phyloP scores from a whole-genome alignment of 1,139 yeast genomes.

The Dujonia santamariae region DNA sequence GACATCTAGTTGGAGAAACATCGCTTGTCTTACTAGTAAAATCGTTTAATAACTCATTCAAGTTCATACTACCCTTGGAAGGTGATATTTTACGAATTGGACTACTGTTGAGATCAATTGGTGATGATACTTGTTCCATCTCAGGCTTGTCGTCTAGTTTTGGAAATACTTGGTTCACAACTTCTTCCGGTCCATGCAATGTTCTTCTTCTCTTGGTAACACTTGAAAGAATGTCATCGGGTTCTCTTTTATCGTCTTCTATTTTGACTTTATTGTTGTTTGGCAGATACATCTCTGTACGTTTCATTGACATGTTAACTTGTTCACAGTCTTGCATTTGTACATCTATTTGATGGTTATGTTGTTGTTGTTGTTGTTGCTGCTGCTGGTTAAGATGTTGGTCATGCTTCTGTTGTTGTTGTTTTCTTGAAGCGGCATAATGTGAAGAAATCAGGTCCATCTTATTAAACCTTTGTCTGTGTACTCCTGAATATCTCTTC shows the following conservation, averaged over 20 bases:
- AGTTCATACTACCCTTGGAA: constrained; percentile 38
- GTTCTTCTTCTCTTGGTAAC: constrained; percentile 32
- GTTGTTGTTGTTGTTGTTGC: not conserved
- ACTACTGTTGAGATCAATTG: constrained; percentile 11
- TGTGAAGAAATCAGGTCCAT: constrained; percentile 45
- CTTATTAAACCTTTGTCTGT: constrained; percentile 29
- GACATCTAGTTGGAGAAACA: constrained; percentile 1
- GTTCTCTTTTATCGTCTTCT: constrained; percentile 7
- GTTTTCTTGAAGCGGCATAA: constrained; percentile 24
- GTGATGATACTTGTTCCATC: constrained; percentile 3
- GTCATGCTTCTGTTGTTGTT: not conserved
- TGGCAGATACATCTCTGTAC: constrained; percentile 7
- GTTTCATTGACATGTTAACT: not conserved
- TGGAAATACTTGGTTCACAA: constrained; percentile 8
- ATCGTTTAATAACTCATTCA: constrained; percentile 28
- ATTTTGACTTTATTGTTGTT: not conserved
- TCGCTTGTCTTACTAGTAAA: constrained; percentile 12
- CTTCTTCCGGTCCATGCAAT: constrained; percentile 31
- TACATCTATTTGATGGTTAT: not conserved
- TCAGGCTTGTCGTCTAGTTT: not conserved
- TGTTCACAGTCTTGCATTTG: not conserved
- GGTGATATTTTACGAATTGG: constrained; percentile 33
- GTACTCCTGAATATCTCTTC: constrained; percentile 34
- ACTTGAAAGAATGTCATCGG: constrained; percentile 12
- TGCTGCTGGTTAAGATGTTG: not conserved